phyloP scores from a whole-genome alignment of 1,284 basidiomycete species.

The Phylloboletellus chloephorus region DNA sequence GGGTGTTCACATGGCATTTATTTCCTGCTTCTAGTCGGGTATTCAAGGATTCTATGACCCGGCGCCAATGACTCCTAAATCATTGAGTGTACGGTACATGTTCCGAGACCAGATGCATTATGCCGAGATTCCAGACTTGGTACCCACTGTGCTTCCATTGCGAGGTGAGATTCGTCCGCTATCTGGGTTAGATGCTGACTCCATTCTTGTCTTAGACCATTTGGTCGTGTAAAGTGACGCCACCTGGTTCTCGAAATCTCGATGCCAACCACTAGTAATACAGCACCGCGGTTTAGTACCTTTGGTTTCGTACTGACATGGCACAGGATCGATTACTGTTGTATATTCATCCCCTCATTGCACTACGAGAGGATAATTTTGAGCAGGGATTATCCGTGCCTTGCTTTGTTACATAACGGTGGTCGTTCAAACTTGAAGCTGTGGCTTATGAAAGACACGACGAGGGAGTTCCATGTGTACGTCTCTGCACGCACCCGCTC shows the following conservation, averaged over 20 bases:
- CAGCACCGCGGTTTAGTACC: conserved; percentile 1
- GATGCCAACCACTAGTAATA: conserved; percentile 7
- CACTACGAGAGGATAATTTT: conserved; percentile 17
- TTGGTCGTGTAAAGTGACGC: conserved; percentile 21
- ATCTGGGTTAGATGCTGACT: conserved; percentile 8
- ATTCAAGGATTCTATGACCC: conserved; percentile 76
- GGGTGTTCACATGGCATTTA: conserved; percentile 17
- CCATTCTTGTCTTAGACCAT: conserved; percentile 23
- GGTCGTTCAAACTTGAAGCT: conserved; percentile 1
- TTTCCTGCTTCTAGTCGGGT: conserved; percentile 41
- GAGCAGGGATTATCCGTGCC: conserved; percentile 14
- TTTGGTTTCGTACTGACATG: not conserved
- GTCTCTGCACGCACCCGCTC: conserved; percentile 11
- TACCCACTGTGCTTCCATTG: conserved; percentile 71
- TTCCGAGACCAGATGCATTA: conserved; percentile 76
- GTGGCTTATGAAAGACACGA: conserved; percentile 27
- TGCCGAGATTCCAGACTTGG: conserved; percentile 67
- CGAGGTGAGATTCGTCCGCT: conserved; percentile 47
- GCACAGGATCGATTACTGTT: conserved; percentile 25
- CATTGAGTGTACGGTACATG: conserved; percentile 66
- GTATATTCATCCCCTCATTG: conserved; percentile 27
- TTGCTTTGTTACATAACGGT: conserved; percentile 13
- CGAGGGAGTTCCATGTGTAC: conserved; percentile 12
- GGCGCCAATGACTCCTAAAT: conserved; percentile 61
- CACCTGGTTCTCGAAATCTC: not conserved